Evolutionary conservation across 257 asterid genomes (phyloP).

Genomic region (Solanum phureja): DNA sequence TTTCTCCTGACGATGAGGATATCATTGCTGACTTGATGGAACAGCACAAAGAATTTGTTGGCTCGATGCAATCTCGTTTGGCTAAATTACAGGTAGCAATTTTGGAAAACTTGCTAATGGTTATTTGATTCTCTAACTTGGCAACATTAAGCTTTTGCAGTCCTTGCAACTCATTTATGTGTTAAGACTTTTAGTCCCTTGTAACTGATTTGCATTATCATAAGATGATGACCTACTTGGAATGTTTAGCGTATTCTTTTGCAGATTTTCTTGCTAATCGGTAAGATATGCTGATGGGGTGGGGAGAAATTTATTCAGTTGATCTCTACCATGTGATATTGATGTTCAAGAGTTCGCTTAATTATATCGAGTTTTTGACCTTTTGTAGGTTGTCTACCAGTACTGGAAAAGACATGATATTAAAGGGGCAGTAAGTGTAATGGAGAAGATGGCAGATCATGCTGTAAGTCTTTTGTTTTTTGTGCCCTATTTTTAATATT

Average conservation of each 20-base stretch:
- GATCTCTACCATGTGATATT: not conserved
- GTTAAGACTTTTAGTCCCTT: not conserved
- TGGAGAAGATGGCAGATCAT: slow-evolving; percentile 77
- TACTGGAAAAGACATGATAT: slow-evolving; percentile 87
- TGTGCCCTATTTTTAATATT: not conserved
- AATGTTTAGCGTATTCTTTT: not conserved
- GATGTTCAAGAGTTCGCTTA: not conserved
- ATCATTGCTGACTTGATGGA: slow-evolving; percentile 66
- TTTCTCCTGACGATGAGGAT: slow-evolving; percentile 65
- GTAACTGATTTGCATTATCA: not conserved
- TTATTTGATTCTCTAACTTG: not conserved
- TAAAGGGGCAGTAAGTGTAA: slow-evolving; percentile 63
- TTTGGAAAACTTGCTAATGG: not conserved
- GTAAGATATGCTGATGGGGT: not conserved
- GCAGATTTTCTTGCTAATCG: not conserved
- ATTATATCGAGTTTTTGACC: not conserved
- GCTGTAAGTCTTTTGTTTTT: slow-evolving; percentile 43
- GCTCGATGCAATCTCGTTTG: slow-evolving; percentile 85
- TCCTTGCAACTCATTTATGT: not conserved
- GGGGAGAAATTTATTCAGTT: not conserved
- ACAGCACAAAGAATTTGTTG: slow-evolving; percentile 62
- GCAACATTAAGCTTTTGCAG: not conserved
- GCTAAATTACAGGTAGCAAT: slow-evolving; percentile 70
- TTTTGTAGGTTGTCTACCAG: slow-evolving; percentile 55
- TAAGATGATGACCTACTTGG: not conserved